A percentile compares a stretch with the other conserved stretches of the same genome.
phyloP scores from a whole-genome alignment of 192 early-diverging fungal genomes.

The Podila epicladia region DNA sequence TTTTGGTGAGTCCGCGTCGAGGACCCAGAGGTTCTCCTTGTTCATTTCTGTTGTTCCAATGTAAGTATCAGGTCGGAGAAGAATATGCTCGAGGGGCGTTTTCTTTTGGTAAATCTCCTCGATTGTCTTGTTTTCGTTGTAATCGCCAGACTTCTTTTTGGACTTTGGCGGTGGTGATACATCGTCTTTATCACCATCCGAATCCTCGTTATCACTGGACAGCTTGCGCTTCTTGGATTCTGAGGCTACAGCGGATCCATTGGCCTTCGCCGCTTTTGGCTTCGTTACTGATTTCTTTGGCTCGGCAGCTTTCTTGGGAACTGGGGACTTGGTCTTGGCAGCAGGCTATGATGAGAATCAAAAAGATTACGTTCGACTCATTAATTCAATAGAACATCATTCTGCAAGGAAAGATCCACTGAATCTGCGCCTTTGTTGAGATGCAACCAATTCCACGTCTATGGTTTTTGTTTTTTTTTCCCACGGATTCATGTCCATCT shows the following conservation, averaged over 20 bases:
- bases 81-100: constrained; percentile 93
- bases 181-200: constrained; percentile 3
- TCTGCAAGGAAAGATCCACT: no score
- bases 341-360: no score
- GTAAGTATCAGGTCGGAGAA: constrained; percentile 95
- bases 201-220: constrained; percentile 1
- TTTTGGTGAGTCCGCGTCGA: constrained; percentile 72
- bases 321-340: no score
- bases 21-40: constrained; percentile 88
- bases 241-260: neutral
- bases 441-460: no score
- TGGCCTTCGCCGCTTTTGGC: constrained; percentile 13
- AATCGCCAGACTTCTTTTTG: constrained; percentile 27
- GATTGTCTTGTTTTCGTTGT: constrained; percentile 58
- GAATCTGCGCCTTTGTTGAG: no score
- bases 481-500: no score
- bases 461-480: no score
- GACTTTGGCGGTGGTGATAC: constrained; percentile 33
- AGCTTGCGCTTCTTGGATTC: constrained; percentile 40
- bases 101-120: constrained; percentile 97
- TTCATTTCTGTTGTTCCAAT: constrained; percentile 91
- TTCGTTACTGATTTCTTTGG: constrained; percentile 4
- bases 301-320: neutral
- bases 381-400: no score
- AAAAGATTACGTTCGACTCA: no score